Evolutionary conservation across 164 flowering plant genomes (phyloP), one percentile per base, ranked within the genome.

Genomic region (Buxus sempervirens): DNA sequence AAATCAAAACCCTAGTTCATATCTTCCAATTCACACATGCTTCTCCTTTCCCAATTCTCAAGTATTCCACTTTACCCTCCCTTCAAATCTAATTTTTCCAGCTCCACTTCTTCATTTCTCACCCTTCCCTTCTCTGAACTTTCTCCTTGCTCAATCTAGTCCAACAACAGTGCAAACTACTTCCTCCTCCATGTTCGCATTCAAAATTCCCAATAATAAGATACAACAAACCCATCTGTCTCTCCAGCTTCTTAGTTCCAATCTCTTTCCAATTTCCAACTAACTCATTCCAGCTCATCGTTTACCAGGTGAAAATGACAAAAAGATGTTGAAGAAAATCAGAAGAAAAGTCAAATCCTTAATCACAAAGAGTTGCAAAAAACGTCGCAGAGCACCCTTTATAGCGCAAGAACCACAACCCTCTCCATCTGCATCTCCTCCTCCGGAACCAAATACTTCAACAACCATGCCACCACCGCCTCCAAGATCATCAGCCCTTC

Each of bases 331-430:
- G 65, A 85, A 81, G 58, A 85, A 85, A 62, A 8, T 78, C 22
- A 70, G 19, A 62, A 64, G 85, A 77, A 74, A 70, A 75, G 69
- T 82, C 84, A 77, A 64, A 74, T 70, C 63, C 64, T 24, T 85
- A n/a, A 25, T 80, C 72, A 74, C 74, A 18, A 85, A 77, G 70
- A 63, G 71, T 26, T 77, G 69, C 48, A 74, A 65, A 67, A 78
- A 73, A 63, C 69, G 58, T 25, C 26, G 26, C 10, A 73, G 55
- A 4, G 63, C 61, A 45, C 70, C 62, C 60, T 45, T 24, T 19
- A 2, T 3, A 19, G 5, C 54, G 10, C 20, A 51, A 1, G 64
- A 24, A 20, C 55, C 53, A 53, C 9, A 28, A n/a, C 67, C 65
- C 22, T 15, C 45, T 0, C 27, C 61, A 18, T 57, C 73, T 54